Percentiles rank a stretch among this genome's conserved stretches.
These are phyloP conservation scores for Metschnikowia proteae DNA, from an alignment of 805 yeast genomes.

Conservation along the genomic window DNA sequence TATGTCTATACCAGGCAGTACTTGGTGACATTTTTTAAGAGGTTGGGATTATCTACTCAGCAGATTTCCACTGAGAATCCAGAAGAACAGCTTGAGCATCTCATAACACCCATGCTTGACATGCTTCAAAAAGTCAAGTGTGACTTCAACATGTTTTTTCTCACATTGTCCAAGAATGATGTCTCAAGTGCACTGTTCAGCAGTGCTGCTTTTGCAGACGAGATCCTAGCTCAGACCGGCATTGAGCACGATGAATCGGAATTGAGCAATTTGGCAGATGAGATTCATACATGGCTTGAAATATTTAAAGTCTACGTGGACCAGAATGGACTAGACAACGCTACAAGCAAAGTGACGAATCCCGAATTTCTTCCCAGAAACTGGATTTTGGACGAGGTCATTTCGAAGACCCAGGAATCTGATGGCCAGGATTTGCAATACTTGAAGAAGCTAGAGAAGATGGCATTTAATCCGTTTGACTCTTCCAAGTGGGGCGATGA, in stretches of 20 bases:
- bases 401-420: slow-evolving; percentile 51
- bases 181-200: slow-evolving; percentile 21
- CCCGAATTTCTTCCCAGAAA: slow-evolving; percentile 82
- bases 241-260: slow-evolving; percentile 19
- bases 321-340: slow-evolving; percentile 33
- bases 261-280: slow-evolving; percentile 39
- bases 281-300: slow-evolving; percentile 50
- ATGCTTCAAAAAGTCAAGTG: slow-evolving; percentile 58
- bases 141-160: slow-evolving; percentile 80
- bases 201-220: slow-evolving; percentile 17
- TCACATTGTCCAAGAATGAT: slow-evolving; percentile 50
- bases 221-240: slow-evolving; percentile 19
- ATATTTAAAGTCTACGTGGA: slow-evolving; percentile 43
- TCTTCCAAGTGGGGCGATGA: slow-evolving; percentile 63
- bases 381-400: slow-evolving; percentile 84
- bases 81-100: slow-evolving; percentile 37
- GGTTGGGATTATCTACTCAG: slow-evolving; percentile 61
- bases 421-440: slow-evolving; percentile 45
- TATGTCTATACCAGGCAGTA: slow-evolving; percentile 57
- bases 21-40: slow-evolving; percentile 50
- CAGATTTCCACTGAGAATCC: slow-evolving; percentile 31
- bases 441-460: slow-evolving; percentile 58
- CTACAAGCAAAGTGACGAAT: slow-evolving; percentile 48
- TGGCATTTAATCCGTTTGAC: slow-evolving; percentile 77
- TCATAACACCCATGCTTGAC: slow-evolving; percentile 59